These are phyloP conservation scores for Cornus florida DNA, from an alignment of 148 eudicot species.

Conservation along the genomic window DNA sequence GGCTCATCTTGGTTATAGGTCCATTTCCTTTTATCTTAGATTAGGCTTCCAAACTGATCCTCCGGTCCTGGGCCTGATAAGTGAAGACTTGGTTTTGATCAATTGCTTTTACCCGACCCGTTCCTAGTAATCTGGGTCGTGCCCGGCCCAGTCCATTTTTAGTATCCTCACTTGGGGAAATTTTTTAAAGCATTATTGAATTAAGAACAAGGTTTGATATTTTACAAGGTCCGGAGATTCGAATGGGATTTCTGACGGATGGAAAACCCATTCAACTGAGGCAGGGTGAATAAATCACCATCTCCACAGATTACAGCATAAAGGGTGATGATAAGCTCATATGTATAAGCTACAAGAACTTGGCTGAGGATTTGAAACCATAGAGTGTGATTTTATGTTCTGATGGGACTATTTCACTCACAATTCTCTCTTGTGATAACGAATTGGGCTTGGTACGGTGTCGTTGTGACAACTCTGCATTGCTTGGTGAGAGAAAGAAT, in stretches of 20 bases:
- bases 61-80: no score
- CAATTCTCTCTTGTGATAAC: conserved; percentile 17
- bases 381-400: conserved; percentile 21
- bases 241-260: conserved; percentile 22
- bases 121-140: no score
- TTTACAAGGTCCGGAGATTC: conserved; percentile 22
- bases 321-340: conserved; percentile 21
- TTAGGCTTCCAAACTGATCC: no score
- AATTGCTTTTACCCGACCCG: no score
- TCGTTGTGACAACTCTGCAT: conserved; percentile 21
- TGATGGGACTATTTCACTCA: conserved; percentile 20
- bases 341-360: conserved; percentile 23
- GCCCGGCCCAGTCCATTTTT: no score
- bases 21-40: no score
- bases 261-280: conserved; percentile 12
- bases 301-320: conserved; percentile 19
- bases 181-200: no score
- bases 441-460: conserved; percentile 16
- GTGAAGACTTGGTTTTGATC: no score
- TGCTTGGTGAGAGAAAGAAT: conserved; percentile 22
- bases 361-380: conserved; percentile 22
- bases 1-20: no score
- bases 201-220: neutral
- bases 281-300: conserved; percentile 21
- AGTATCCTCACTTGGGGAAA: no score